Conservation (phyloP, 768 basidiomycete species). For the Collybia mongolica region DNA sequence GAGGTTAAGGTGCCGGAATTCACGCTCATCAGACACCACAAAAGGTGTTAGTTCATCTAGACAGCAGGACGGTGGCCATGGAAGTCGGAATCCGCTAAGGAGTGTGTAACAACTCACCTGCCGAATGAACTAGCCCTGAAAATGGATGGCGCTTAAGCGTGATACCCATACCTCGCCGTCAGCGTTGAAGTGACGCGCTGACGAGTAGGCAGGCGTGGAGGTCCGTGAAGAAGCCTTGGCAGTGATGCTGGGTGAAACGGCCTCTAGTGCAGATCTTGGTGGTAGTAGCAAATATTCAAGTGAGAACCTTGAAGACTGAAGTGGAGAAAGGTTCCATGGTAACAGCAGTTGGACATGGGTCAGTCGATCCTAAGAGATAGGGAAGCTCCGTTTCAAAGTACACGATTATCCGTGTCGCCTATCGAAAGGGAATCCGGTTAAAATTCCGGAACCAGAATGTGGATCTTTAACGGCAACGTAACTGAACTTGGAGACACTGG, state of each 20-base stretch:
- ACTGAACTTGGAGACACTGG: slow-evolving; percentile 64
- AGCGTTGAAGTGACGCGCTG: slow-evolving; percentile 67
- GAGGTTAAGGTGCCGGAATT: slow-evolving; percentile 79
- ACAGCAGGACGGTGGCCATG: slow-evolving; percentile 88
- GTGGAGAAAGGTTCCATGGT: slow-evolving; percentile 87
- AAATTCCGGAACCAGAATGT: slow-evolving; percentile 78
- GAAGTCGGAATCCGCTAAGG: slow-evolving; percentile 85
- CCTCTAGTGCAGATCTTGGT: slow-evolving; percentile 74
- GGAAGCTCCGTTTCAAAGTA: slow-evolving; percentile 73
- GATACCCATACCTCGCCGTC: slow-evolving; percentile 83
- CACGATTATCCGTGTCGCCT: slow-evolving; percentile 59
- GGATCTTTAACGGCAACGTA: slow-evolving; percentile 69
- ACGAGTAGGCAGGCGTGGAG: slow-evolving; percentile 80
- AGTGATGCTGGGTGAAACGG: slow-evolving; percentile 59
- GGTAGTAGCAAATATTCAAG: slow-evolving; percentile 88
- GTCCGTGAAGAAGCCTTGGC: slow-evolving; percentile 78
- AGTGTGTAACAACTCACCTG: slow-evolving; percentile 90
- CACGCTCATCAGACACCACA: slow-evolving; percentile 85
- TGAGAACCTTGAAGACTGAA: slow-evolving; percentile 86
- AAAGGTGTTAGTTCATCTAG: slow-evolving; percentile 85
- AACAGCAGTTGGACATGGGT: slow-evolving; percentile 87
- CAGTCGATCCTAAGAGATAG: slow-evolving; percentile 83
- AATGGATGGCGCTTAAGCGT: slow-evolving; percentile 89
- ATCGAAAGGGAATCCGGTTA: slow-evolving; percentile 80
- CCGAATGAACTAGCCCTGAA: slow-evolving; percentile 90